phyloP scores from a whole-genome alignment of 177 flowering plant genomes.

The Tripterygium wilfordii region DNA sequence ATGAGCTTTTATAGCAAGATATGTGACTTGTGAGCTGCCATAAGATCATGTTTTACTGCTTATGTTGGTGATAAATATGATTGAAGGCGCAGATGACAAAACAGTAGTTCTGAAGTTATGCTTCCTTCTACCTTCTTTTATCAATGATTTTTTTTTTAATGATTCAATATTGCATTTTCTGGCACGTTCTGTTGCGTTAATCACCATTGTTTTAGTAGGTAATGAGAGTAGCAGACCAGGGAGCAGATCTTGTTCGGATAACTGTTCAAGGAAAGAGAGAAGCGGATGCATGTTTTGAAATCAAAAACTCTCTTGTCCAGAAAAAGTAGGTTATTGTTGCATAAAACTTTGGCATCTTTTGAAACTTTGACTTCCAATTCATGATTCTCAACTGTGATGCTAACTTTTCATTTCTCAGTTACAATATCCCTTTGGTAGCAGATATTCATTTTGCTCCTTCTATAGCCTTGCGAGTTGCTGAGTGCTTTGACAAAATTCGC shows the following conservation, averaged over 20 bases:
- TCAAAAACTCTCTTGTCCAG: slow-evolving; percentile 86
- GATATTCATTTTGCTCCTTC: slow-evolving; percentile 99
- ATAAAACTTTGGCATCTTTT: too few species aligned
- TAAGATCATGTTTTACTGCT: too few species aligned
- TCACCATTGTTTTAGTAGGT: slow-evolving; percentile 41
- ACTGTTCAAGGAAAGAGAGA: slow-evolving; percentile 98
- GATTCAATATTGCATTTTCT: too few species aligned
- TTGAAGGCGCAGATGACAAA: too few species aligned
- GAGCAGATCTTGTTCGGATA: slow-evolving; percentile 95
- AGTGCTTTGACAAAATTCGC: slow-evolving; percentile 97
- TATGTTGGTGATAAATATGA: too few species aligned
- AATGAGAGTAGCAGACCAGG: slow-evolving; percentile 90
- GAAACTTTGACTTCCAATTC: too few species aligned
- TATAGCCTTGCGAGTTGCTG: slow-evolving; percentile 90
- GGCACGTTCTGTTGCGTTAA: neutral
- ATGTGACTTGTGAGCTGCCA: too few species aligned
- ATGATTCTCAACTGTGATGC: too few species aligned
- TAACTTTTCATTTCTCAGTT: slow-evolving; percentile 54
- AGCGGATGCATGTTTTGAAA: slow-evolving; percentile 96
- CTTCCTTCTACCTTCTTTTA: too few species aligned
- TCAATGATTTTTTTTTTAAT: too few species aligned
- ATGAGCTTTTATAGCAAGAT: too few species aligned
- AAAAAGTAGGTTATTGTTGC: slow-evolving; percentile 89
- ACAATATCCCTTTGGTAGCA: slow-evolving; percentile 93
- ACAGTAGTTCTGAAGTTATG: too few species aligned